Evolutionary conservation across 163 green algal genomes (phyloP).

Genomic region (Chlamydomonas reinhardtii): DNA sequence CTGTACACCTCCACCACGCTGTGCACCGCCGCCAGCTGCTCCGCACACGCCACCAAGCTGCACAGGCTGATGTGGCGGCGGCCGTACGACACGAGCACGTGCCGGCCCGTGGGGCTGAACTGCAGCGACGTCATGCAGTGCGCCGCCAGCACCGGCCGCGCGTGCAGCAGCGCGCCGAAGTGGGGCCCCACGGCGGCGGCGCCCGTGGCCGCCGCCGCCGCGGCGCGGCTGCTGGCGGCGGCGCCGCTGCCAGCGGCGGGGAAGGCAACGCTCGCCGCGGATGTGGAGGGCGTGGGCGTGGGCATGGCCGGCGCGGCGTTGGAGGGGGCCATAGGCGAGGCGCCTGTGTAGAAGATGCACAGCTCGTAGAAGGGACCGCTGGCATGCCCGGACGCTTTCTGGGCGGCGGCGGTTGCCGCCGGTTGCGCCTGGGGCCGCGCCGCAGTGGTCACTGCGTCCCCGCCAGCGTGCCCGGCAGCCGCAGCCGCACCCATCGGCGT

Average conservation of each 20-base stretch:
- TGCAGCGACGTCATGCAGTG: slow-evolving; percentile 96
- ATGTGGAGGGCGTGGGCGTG: not conserved
- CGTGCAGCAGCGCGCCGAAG: slow-evolving; percentile 85
- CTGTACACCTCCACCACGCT: slow-evolving; percentile 90
- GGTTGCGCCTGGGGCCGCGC: not conserved
- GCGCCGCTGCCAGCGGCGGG: not conserved
- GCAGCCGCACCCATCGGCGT: too few relatives aligned
- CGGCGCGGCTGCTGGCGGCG: not conserved
- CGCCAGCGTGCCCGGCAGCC: not conserved
- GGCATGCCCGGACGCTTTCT: not conserved
- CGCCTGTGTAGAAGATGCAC: slow-evolving; percentile 79
- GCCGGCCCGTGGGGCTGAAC: slow-evolving; percentile 87
- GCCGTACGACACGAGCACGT: slow-evolving; percentile 94
- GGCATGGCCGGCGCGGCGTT: not conserved
- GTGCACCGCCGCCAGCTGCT: slow-evolving; percentile 82
- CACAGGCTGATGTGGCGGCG: slow-evolving; percentile 87
- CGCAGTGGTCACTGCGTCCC: not conserved
- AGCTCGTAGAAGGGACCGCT: slow-evolving; percentile 87
- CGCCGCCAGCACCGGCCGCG: slow-evolving; percentile 83
- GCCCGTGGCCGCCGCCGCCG: not conserved
- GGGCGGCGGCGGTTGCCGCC: not conserved
- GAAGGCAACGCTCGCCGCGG: not conserved
- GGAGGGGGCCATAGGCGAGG: not conserved
- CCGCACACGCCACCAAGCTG: slow-evolving; percentile 77
- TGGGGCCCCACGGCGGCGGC: slow-evolving; percentile 63